Base-by-base conservation (phyloP, 306 rosid species). In the Cajanus cajan region DNA sequence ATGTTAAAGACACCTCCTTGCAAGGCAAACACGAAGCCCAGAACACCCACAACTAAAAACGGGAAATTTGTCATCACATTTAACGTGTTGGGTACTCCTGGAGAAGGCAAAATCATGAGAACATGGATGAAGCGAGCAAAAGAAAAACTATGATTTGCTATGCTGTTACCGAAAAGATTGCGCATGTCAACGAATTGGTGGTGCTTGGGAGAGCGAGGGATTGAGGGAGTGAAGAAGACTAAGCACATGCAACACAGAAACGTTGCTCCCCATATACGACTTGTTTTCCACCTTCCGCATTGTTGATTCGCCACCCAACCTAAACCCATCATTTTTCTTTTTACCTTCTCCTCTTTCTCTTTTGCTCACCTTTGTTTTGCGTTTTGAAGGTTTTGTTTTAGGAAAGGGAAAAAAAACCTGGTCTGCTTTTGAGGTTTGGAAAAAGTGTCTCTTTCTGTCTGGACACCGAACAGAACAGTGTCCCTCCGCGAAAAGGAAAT, bases 1-100 rank as follows among this genome's bases (percentile, higher is more conserved):
- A 81, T 77, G 77, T 80, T 83, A 48, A 86, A 91, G 74, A 91
- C 8, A 13, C 79, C 88, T 21, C 89, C 88, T 71, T 85, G 86
- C 5, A 89, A 76, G 55, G 86, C 62, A 4, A 91, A 81, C 76
- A 91, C 90, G 44, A 91, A 73, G 28, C 96, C 92, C 59, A 91
- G 71, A 74, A 86, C 90, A 54, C 93, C 96, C 83, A 86, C 92
- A 79, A 87, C 87, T 82, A 91, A 82, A 76, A 89, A 91, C 2
- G 91, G 96, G 72, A 91, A 91, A 89, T 79, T 91, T 25, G 96
- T 86, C 63, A 89, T 74, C 82, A 91, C 92, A 44, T 91, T 91
- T 87, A 91, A 67, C 7, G 96, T 87, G 71, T 85, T 91, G 33
- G 96, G 96, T 7, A 91, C 89, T 44, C 93, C 93, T 89, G 88